Evolutionary conservation across 139 green algal genomes (phyloP).

Genomic region (Closterium sp.): DNA sequence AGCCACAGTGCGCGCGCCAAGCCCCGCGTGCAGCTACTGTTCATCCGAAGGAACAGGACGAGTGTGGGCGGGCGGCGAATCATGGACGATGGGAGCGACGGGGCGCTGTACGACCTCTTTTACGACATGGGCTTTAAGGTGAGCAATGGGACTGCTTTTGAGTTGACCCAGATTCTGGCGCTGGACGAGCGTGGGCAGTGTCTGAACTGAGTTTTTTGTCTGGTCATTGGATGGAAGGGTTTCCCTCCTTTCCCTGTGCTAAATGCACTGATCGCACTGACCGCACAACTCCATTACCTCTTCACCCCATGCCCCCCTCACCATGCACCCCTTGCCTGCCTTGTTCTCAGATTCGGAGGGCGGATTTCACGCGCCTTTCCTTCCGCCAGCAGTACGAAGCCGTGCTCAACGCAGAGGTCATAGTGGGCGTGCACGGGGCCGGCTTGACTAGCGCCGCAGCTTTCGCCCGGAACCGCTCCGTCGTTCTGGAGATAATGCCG

Average conservation of each 20-base stretch:
- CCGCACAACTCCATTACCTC: too few relatives aligned
- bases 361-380: not conserved
- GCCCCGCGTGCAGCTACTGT: not conserved
- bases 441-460: not conserved
- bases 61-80: not conserved
- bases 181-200: too few relatives aligned
- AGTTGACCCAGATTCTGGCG: too few relatives aligned
- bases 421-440: slow-evolving; percentile 10
- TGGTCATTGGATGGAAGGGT: too few relatives aligned
- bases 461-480: not conserved
- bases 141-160: too few relatives aligned
- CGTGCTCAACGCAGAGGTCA: not conserved
- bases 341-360: not conserved
- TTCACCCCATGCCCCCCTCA: too few relatives aligned
- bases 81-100: not conserved
- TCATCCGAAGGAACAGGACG: not conserved
- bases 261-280: too few relatives aligned
- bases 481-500: slow-evolving; percentile 17
- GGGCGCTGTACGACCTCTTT: not conserved
- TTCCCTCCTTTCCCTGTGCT: too few relatives aligned
- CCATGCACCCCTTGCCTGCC: too few relatives aligned
- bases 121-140: not conserved
- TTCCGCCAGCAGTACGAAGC: slow-evolving; percentile 3
- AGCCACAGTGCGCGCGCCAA: not conserved
- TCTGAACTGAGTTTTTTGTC: too few relatives aligned